Evolutionary conservation across 305 asterid species (phyloP).

Genomic region (Fraxinus xanthoxyloides): DNA sequence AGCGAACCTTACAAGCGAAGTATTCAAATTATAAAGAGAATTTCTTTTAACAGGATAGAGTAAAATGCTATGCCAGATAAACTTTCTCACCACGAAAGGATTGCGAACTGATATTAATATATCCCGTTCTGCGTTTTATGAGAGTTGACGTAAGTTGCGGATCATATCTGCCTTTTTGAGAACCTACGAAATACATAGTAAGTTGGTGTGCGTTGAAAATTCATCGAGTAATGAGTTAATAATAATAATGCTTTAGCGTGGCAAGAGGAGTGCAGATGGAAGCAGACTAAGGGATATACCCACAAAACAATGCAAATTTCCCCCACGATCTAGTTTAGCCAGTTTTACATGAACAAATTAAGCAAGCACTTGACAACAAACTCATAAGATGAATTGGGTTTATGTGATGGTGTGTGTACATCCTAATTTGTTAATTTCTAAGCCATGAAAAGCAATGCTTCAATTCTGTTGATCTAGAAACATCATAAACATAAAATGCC

Average conservation of each 20-base stretch:
- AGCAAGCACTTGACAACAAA: not conserved
- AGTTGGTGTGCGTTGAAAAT: not conserved
- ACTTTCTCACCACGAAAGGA: conserved; percentile 96
- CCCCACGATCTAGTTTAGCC: not conserved
- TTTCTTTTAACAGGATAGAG: conserved; percentile 17
- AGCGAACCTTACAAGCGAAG: conserved; percentile 68
- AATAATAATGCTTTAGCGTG: not conserved
- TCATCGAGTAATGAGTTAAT: not conserved
- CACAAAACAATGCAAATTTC: not conserved
- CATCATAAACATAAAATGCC: not conserved
- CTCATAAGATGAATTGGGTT: not conserved
- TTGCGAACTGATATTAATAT: conserved; percentile 96
- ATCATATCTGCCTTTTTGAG: conserved; percentile 98
- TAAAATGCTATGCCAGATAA: conserved; percentile 25
- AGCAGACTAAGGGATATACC: not conserved
- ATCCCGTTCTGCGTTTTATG: conserved; percentile 99
- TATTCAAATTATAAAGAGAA: conserved; percentile 25
- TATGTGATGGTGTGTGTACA: not conserved
- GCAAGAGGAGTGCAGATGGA: not conserved
- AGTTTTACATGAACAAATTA: not conserved
- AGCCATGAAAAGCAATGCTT: not conserved
- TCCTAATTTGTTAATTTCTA: not conserved
- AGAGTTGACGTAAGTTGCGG: too few relatives aligned
- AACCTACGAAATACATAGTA: conserved; percentile 53
- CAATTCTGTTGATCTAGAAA: not conserved